Evolutionary conservation across 768 basidiomycete species (phyloP), one percentile per base, ranked within the genome.

Genomic region (Trametes meyenii): DNA sequence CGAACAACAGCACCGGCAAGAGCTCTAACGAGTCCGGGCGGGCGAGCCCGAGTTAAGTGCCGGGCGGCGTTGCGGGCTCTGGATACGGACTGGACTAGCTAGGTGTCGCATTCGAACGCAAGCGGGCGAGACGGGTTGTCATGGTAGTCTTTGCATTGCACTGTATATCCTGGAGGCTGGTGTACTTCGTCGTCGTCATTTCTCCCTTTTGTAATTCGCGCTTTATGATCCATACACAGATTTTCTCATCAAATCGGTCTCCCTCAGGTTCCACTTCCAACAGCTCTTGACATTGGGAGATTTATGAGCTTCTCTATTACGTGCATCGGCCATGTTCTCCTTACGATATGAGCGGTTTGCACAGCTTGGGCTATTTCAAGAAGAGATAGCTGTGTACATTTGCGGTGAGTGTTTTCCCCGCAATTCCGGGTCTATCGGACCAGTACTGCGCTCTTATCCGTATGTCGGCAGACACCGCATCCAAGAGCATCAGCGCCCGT

Each of bases 121-220:
- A 12, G 44, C n/a, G 24, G 19, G 56, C 35, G 40, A 48, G 46
- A 33, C 13, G 58, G 62, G 58, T 19, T 26, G 42, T 58, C 42
- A 63, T 39, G 58, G 58, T 64, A 56, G 62, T 64, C 62, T 55
- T 55, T 56, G 58, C 58, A 60, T 64, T 59, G 62, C 62, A 63
- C 62, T 64, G 62, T 64, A 64, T 64, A 64, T 60, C 54, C 58
- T 60, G 58, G 62, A 60, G 62, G 58, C 62, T 54, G 62, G 62
- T 64, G 62, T 64, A 64, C 56, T 58, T 59, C 52, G 50, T 55
- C 50, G 40, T 53, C 50, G 54, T 56, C 49, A 26, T 55, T 55
- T 39, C 46, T 40, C 44, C 21, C 33, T 50, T 51, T 23, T 61
- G 60, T 61, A 61, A 51, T 61, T 46, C 23, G 33, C 40, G 54